phyloP scores from a whole-genome alignment of 2,329 filamentous ascomycete genomes.

The Aspergillus sp. region DNA sequence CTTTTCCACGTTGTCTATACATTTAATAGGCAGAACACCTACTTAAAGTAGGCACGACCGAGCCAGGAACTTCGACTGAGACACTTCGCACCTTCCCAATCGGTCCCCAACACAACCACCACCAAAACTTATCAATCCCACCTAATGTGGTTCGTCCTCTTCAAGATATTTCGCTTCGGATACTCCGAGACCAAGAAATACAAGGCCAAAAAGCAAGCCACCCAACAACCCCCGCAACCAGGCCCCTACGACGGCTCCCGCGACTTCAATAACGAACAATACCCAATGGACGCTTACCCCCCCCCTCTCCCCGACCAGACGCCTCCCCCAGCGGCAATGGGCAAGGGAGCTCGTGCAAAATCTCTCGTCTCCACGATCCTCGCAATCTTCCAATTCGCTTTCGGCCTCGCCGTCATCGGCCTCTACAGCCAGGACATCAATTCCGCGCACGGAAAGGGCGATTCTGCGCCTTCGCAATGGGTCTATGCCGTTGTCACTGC shows the following conservation, averaged over 20 bases:
- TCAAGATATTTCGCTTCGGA: conserved; percentile 30
- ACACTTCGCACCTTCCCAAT: neutral
- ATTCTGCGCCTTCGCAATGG: conserved; percentile 67
- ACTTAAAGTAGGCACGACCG: neutral
- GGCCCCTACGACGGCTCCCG: neutral
- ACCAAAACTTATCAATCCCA: neutral
- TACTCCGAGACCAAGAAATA: conserved; percentile 31
- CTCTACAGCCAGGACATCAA: conserved; percentile 71
- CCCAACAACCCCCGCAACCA: conserved; percentile 10
- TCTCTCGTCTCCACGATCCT: conserved; percentile 43
- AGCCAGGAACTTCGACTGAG: too few relatives aligned
- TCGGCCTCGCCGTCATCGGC: conserved; percentile 74
- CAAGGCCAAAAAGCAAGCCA: conserved; percentile 24
- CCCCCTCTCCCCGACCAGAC: conserved; percentile 13
- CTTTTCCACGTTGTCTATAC: neutral
- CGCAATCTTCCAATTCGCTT: conserved; percentile 74
- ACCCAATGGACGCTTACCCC: conserved; percentile 10
- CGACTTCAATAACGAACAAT: neutral
- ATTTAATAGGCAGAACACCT: neutral
- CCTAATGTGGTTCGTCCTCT: conserved; percentile 30
- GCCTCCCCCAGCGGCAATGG: conserved; percentile 3
- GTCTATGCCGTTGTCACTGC: conserved; percentile 74
- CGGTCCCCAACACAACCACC: neutral
- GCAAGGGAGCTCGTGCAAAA: conserved; percentile 17
- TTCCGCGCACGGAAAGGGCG: conserved; percentile 43